Percentiles rank a stretch among this genome's conserved stretches.
Evolutionary conservation across 768 basidiomycete species (phyloP).

Genomic region (Trametes maxima): DNA sequence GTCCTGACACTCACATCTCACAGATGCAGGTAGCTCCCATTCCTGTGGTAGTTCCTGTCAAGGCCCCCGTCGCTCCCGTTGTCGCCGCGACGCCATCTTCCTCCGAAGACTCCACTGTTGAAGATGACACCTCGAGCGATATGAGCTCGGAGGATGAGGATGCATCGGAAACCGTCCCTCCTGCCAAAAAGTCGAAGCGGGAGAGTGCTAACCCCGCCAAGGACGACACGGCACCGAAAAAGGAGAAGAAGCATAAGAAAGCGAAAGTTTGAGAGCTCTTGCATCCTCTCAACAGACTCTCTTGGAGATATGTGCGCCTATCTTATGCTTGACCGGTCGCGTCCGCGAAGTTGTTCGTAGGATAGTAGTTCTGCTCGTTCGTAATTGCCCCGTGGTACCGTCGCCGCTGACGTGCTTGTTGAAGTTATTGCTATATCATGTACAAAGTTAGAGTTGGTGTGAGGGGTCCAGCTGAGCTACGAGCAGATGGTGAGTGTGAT

Average conservation of each 20-base stretch:
- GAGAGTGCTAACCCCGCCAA: constrained; percentile 28
- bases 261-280: constrained; percentile 34
- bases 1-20: neutral
- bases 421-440: too few species aligned
- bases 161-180: constrained; percentile 23
- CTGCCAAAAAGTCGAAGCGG: constrained; percentile 32
- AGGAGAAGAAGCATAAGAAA: constrained; percentile 49
- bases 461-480: neutral
- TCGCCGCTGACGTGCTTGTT: too few species aligned
- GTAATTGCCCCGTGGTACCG: constrained; percentile 9
- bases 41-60: constrained; percentile 5
- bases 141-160: constrained; percentile 39
- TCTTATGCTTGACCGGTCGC: neutral
- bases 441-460: neutral
- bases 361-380: constrained; percentile 12
- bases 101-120: constrained; percentile 27
- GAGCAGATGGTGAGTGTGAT: neutral
- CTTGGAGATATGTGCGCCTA: neutral
- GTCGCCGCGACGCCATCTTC: constrained; percentile 11
- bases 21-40: constrained; percentile 2
- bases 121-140: constrained; percentile 35
- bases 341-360: neutral
- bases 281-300: neutral
- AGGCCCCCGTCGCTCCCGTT: neutral
- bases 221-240: constrained; percentile 25